Conservation (phyloP, 768 basidiomycete genomes). For the Strobilomyces dryophilus region DNA sequence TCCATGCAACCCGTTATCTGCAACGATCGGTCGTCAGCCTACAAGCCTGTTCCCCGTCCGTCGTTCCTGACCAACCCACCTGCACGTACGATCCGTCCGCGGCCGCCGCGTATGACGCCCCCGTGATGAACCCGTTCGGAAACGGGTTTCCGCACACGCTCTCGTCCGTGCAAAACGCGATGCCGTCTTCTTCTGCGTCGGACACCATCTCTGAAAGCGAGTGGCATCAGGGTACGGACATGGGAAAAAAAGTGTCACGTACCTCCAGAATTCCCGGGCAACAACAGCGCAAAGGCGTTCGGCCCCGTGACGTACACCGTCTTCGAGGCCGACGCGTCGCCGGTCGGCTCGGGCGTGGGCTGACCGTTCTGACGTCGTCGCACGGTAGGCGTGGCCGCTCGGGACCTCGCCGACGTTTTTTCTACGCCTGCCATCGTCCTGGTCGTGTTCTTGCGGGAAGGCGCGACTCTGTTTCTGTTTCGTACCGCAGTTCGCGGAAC, state of each 20-base stretch:
- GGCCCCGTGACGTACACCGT: conserved; percentile 33
- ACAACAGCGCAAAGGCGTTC: conserved; percentile 33
- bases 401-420: background rate
- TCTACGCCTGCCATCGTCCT: background rate
- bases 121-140: conserved; percentile 36
- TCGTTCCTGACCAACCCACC: conserved; percentile 16
- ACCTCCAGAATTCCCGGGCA: conserved; percentile 34
- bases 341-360: conserved; percentile 41
- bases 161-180: conserved; percentile 34
- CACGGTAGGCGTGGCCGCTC: conserved; percentile 13
- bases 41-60: no score
- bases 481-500: background rate
- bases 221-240: background rate
- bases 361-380: conserved; percentile 20
- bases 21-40: no score
- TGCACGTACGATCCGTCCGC: conserved; percentile 39
- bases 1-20: conserved; percentile 41
- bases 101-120: conserved; percentile 30
- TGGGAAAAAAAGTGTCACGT: background rate
- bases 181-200: conserved; percentile 35
- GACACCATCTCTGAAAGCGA: conserved; percentile 33
- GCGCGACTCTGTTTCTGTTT: background rate
- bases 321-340: conserved; percentile 27
- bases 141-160: conserved; percentile 29
- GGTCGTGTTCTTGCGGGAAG: background rate